Conservation (phyloP, 257 asterid species). For the Penstemon barbatus region DNA sequence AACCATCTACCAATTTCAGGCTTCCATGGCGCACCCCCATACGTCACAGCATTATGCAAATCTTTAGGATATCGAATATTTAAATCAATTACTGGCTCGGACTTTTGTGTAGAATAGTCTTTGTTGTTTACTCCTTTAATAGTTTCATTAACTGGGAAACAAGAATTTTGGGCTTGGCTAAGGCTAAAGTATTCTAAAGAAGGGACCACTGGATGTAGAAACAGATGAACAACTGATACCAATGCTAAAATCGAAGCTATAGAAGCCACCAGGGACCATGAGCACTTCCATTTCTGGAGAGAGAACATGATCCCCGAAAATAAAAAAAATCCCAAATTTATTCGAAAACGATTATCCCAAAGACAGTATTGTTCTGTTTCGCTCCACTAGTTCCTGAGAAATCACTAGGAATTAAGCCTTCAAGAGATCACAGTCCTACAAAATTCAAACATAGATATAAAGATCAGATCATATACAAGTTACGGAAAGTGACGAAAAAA, state of each 20-base stretch:
- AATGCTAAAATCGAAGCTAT: constrained; percentile 65
- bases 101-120: constrained; percentile 23
- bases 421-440: too few species aligned
- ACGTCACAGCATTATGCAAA: constrained; percentile 65
- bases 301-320: constrained; percentile 63
- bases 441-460: too few species aligned
- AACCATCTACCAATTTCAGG: constrained; percentile 87
- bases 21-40: constrained; percentile 90
- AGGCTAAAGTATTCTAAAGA: constrained; percentile 54
- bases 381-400: too few species aligned
- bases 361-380: too few species aligned
- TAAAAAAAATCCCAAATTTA: neutral
- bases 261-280: constrained; percentile 73
- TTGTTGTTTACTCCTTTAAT: constrained; percentile 27
- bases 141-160: constrained; percentile 51
- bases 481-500: too few species aligned
- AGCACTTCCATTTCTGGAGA: constrained; percentile 79
- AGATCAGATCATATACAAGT: too few species aligned
- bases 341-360: too few species aligned
- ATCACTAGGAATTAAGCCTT: too few species aligned
- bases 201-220: constrained; percentile 63
- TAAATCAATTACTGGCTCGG: constrained; percentile 45
- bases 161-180: constrained; percentile 45
- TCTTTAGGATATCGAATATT: constrained; percentile 59
- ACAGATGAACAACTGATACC: constrained; percentile 70